phyloP scores from a whole-genome alignment of 495 filamentous ascomycete species.

The Aspergillus wentii region DNA sequence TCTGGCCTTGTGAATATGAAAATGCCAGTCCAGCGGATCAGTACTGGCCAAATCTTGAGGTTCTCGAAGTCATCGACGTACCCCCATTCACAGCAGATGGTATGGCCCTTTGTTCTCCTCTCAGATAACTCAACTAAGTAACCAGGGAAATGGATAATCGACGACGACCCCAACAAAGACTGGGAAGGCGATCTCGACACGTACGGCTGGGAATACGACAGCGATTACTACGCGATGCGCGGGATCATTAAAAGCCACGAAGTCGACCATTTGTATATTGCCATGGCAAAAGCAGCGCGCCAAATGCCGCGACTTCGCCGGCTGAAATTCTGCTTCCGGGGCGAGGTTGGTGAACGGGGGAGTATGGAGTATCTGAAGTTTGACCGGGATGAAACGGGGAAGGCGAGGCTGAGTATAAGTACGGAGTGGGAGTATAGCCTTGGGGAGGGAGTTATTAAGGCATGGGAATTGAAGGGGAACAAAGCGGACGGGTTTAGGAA shows the following conservation, averaged over 20 bases:
- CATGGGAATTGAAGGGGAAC: background rate
- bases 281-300: background rate
- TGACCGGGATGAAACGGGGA: background rate
- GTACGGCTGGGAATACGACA: background rate
- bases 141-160: background rate
- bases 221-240: background rate
- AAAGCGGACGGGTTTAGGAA: background rate
- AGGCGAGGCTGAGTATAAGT: background rate
- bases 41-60: slow-evolving; percentile 2
- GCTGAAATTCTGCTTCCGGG: background rate
- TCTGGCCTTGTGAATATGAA: background rate
- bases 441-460: background rate
- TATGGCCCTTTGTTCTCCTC: background rate
- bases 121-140: no score
- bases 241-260: background rate
- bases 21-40: background rate
- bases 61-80: background rate
- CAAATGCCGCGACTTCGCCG: background rate
- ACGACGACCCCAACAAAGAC: background rate
- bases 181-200: background rate
- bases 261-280: background rate
- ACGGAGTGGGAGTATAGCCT: background rate
- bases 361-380: background rate
- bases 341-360: background rate
- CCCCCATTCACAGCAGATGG: slow-evolving; percentile 5